Percentiles rank a stretch among this genome's conserved stretches.
Conservation (phyloP, 495 filamentous ascomycete genomes). For the Penicillium riverlandense region DNA sequence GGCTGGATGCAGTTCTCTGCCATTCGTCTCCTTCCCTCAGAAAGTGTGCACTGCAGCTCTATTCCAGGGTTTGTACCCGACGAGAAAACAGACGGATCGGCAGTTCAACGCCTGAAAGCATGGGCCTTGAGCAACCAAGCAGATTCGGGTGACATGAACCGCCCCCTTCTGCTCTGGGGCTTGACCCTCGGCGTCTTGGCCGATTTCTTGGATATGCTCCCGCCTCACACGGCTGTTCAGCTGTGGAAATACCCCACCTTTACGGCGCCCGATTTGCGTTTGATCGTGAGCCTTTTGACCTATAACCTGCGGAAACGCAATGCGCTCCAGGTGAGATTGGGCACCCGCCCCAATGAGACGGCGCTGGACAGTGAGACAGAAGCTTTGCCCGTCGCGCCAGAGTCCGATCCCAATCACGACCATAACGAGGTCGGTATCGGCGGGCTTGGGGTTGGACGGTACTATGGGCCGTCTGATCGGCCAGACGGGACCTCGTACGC, state of each 20-base stretch:
- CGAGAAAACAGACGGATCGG: conserved; percentile 2
- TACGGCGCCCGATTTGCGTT: conserved; percentile 54
- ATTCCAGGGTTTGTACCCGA: conserved; percentile 38
- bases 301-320: conserved; percentile 54
- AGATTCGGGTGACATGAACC: conserved; percentile 18
- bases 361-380: conserved; percentile 36
- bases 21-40: conserved; percentile 54
- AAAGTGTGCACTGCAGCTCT: conserved; percentile 49
- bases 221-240: conserved; percentile 52
- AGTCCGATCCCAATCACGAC: conserved; percentile 12
- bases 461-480: conserved; percentile 29
- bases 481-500: conserved; percentile 32
- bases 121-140: conserved; percentile 30
- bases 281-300: conserved; percentile 55
- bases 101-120: conserved; percentile 18
- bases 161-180: conserved; percentile 66
- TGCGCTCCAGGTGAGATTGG: conserved; percentile 29
- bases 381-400: conserved; percentile 29
- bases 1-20: conserved; percentile 70
- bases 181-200: conserved; percentile 64
- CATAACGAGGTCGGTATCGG: conserved; percentile 39
- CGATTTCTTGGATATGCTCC: conserved; percentile 67
- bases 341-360: conserved; percentile 29
- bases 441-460: conserved; percentile 39
- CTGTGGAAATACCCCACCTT: conserved; percentile 72